Evolutionary conservation across 23 red algal species (phyloP).

Genomic region (Agarophyton chilense): DNA sequence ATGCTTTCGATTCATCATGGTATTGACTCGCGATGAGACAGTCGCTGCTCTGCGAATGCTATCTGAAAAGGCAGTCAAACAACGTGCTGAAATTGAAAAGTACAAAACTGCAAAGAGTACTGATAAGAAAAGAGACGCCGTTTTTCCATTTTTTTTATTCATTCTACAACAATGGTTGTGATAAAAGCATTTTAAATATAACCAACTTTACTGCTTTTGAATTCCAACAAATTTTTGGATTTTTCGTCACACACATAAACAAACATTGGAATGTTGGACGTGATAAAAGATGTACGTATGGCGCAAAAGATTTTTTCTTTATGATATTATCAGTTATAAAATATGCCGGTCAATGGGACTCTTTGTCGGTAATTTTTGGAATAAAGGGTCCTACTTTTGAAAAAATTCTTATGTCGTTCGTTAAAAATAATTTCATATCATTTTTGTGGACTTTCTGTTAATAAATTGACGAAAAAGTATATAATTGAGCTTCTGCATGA

Average conservation of each 20-base stretch:
- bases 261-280: neutral
- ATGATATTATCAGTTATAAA: slow-evolving; percentile 7
- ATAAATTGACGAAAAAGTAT: neutral
- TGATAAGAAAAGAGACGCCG: too few relatives aligned
- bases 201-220: neutral
- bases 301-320: neutral
- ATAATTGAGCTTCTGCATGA: neutral
- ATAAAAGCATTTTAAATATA: neutral
- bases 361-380: neutral
- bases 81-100: too few relatives aligned
- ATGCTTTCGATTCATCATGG: too few relatives aligned
- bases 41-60: too few relatives aligned
- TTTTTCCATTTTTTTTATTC: neutral
- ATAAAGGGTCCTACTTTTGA: slow-evolving; percentile 1
- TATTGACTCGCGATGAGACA: too few relatives aligned
- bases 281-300: neutral
- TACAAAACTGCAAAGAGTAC: too few relatives aligned
- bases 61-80: too few relatives aligned
- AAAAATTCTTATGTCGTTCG: neutral
- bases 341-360: neutral
- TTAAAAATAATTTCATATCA: neutral
- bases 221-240: neutral
- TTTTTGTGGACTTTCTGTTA: neutral
- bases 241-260: neutral
- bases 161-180: neutral